These are phyloP conservation scores for Eruca vesicaria DNA, from an alignment of 441 rosid genomes.

Conservation along the genomic window DNA sequence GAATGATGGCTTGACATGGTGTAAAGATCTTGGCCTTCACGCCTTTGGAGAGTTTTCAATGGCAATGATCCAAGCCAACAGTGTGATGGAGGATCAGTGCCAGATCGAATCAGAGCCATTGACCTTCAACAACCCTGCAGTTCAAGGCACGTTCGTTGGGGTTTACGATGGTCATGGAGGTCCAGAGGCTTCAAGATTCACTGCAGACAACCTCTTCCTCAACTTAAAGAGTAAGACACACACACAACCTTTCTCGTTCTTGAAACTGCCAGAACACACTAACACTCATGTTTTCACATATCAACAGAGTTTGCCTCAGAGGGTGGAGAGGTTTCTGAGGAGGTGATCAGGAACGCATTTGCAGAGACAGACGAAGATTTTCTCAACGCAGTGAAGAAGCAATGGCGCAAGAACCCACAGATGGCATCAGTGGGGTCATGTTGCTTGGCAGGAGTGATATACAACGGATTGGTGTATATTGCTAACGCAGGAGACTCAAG, in stretches of 20 bases:
- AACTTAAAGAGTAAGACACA: constrained; percentile 61
- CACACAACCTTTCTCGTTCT: constrained; percentile 1
- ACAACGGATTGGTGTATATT: constrained; percentile 48
- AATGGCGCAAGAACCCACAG: constrained; percentile 52
- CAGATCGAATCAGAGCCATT: constrained; percentile 81
- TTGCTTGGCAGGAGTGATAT: constrained; percentile 54
- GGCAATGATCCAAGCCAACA: constrained; percentile 88
- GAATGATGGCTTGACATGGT: constrained; percentile 70
- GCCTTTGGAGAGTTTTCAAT: constrained; percentile 71
- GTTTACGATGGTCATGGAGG: constrained; percentile 96
- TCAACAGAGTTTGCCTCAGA: constrained; percentile 45
- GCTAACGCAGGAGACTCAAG: constrained; percentile 64
- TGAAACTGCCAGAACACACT: not conserved
- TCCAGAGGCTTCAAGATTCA: constrained; percentile 65
- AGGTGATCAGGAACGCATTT: constrained; percentile 48
- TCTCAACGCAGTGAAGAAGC: constrained; percentile 46
- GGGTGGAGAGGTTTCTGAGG: constrained; percentile 36
- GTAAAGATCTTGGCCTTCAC: constrained; percentile 65
- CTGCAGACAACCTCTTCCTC: constrained; percentile 56
- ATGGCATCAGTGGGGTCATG: constrained; percentile 70
- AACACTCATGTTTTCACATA: constrained; percentile 5
- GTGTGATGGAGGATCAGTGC: constrained; percentile 71
- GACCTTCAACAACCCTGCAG: constrained; percentile 42
- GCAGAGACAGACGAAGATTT: constrained; percentile 47
- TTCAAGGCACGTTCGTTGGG: constrained; percentile 72